Conservation (phyloP, 306 rosid genomes). For the Hylodesmum podocarpum region DNA sequence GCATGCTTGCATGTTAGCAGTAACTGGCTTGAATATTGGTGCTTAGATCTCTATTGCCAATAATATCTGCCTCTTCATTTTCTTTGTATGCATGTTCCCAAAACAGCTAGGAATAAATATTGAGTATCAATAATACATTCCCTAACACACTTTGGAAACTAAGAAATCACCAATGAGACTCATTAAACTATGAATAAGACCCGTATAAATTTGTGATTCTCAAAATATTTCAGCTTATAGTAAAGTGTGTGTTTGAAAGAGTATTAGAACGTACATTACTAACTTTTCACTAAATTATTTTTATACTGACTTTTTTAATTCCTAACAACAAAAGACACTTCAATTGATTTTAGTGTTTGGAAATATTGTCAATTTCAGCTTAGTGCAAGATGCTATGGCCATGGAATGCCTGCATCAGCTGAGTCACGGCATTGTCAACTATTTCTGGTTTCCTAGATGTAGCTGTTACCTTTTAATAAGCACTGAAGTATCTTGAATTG, state of each 20-base stretch:
- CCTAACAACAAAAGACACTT: not conserved
- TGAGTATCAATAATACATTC: not conserved
- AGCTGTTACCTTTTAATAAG: constrained; percentile 14
- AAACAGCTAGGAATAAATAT: not conserved
- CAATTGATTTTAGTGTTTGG: not conserved
- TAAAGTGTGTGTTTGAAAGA: not conserved
- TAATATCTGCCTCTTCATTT: not conserved
- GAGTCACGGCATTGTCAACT: not conserved
- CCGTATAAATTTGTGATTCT: not conserved
- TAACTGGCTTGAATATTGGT: not conserved
- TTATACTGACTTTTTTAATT: not conserved
- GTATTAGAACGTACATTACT: not conserved
- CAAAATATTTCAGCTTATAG: not conserved
- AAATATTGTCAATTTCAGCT: not conserved
- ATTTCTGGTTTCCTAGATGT: not conserved
- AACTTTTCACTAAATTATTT: not conserved
- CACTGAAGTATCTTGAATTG: constrained; percentile 32
- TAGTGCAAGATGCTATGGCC: not conserved
- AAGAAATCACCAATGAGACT: not conserved
- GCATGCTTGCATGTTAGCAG: not conserved
- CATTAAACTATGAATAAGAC: not conserved
- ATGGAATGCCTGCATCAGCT: constrained; percentile 2
- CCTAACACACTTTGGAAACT: not conserved
- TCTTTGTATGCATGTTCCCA: not conserved
- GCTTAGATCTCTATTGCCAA: not conserved